Base-by-base conservation (phyloP, 148 eudicot species). In the Nepenthes gracilis region DNA sequence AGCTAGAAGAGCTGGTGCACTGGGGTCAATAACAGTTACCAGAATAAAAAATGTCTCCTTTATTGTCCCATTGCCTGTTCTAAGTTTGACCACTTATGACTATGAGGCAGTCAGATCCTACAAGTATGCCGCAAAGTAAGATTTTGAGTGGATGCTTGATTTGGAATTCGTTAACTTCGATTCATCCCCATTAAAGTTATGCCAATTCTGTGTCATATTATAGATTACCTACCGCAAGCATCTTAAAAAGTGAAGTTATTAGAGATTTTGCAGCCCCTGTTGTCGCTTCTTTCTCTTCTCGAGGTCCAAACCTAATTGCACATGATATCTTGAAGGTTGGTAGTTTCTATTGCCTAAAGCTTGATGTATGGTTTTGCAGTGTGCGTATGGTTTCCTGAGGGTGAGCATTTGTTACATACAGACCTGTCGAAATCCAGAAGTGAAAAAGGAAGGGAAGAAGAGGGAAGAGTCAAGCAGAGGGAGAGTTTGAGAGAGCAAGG, bases 321-420 rank as follows among this genome's bases (percentile, higher is more conserved):
- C 62, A 65, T 6, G 65, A 68, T 3, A 64, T 72, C 8, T 34
- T 76, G 9, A 76, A 72, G 76, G 80, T 76, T 58, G 2, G 11
- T 58, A 8, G 2, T 10, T 58, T 2, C 13, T 35, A 12, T 37
- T 58, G 14, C 14, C 36, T 58, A 37, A 35, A 9, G 45, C 60
- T 34, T 33, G n/a, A n/a, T n/a, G n/a, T n/a, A n/a, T 51, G 3
- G 2, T 3, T 12, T 51, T 51, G 32, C 3, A 12, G 3, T 51
- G 32, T 51, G 2, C n/a, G n/a, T n/a, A n/a, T n/a, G n/a, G n/a
- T n/a, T n/a, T n/a, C n/a, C n/a, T n/a, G n/a, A n/a, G n/a, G n/a
- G n/a, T n/a, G n/a, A n/a, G n/a, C n/a, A n/a, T n/a, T n/a, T n/a
- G n/a, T n/a, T n/a, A n/a, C n/a, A n/a, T n/a, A n/a, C n/a, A n/a